phyloP scores from a whole-genome alignment of 345 rosid genomes.

The Physaria fendleri region DNA sequence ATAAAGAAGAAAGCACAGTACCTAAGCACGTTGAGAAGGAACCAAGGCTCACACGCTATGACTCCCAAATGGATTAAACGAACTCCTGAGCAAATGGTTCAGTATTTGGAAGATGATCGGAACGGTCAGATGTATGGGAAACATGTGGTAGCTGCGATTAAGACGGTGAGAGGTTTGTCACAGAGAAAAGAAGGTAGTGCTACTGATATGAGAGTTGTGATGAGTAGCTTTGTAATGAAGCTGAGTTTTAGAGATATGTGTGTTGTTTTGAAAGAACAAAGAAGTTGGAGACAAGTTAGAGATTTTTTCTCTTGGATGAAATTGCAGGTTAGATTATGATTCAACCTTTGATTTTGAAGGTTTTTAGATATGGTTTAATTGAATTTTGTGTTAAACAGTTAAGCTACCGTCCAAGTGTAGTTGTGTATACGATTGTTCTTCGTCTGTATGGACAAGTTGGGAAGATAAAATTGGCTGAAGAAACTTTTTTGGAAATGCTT shows the following conservation, averaged over 20 bases:
- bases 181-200: constrained; percentile 33
- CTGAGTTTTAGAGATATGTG: constrained; percentile 85
- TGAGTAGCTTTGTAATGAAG: constrained; percentile 78
- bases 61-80: constrained; percentile 85
- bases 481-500: constrained; percentile 87
- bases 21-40: constrained; percentile 60
- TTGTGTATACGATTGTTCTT: constrained; percentile 68
- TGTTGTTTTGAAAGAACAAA: constrained; percentile 80
- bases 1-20: constrained; percentile 67
- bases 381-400: constrained; percentile 54
- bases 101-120: constrained; percentile 65
- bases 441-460: constrained; percentile 84
- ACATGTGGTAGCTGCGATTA: constrained; percentile 81
- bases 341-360: not conserved
- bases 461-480: constrained; percentile 78
- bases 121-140: constrained; percentile 72
- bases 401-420: constrained; percentile 66
- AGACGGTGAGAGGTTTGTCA: constrained; percentile 56
- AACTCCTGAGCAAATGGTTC: constrained; percentile 88
- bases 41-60: constrained; percentile 64
- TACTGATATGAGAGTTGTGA: constrained; percentile 52
- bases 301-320: constrained; percentile 94
- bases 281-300: constrained; percentile 71
- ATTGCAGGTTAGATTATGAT: constrained; percentile 48
- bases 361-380: constrained; percentile 20